Base-by-base conservation (phyloP, 345 rosid genomes). In the Psidium guajava region DNA sequence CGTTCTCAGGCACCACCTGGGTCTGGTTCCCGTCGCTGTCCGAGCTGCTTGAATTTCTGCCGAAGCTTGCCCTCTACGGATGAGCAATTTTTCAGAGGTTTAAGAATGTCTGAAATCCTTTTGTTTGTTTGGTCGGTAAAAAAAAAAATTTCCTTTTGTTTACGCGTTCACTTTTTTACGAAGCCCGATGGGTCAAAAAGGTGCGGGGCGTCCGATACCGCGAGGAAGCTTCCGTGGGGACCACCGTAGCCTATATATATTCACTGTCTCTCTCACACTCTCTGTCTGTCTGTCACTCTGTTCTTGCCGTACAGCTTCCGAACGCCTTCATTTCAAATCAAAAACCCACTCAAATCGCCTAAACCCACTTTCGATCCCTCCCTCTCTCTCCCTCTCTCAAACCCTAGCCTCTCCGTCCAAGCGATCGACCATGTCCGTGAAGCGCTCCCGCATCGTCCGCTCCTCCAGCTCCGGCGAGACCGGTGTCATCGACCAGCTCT, bases 211-310 rank as follows among this genome's bases (percentile, higher is more conserved):
- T 20, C 3, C 57, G 57, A 21, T 54, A 6, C 77, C 18, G 47
- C 77, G 28, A 3, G 36, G 84, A 82, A 54, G 84, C 84, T 53
- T 52, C 84, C 15, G 47, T 22, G 32, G 90, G 87, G 49, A 86
- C 91, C 89, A 88, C 90, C 58, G 86, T 36, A 83, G 83, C 88
- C 50, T 87, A 86, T 87, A 86, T 84, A 87, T 84, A 25, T 8
- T 40, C 49, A 15, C 10, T 15, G 22, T 9, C 5, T 69, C 77
- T 50, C 52, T 50, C 36, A 36, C 51, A 10, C 11, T 9, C 52
- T 11, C 12, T 50, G 14, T 27, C 11, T 9, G 14, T 11, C 12
- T 50, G 14, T 27, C 10, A 2, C 80, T 69, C 80, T 69, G 80
- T 8, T 36, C 80, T 69, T 4, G 7, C 80, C 80, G 80, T 69